These are phyloP conservation scores for Chytriomyces sp. DNA, from an alignment of 192 early-diverging fungal genomes.

Conservation along the genomic window DNA sequence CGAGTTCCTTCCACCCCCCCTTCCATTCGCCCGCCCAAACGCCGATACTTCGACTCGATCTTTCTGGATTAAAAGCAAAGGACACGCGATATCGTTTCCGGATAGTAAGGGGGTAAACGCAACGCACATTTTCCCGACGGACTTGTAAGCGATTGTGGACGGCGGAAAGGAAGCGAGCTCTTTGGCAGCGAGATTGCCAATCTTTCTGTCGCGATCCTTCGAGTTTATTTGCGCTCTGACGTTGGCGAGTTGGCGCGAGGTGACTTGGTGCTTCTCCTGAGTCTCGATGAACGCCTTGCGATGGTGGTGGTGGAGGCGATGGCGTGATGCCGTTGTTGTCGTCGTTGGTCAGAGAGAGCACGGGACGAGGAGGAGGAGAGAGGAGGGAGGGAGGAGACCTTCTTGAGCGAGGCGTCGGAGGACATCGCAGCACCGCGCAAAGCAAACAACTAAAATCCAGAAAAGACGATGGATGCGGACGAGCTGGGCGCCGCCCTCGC, in stretches of 20 bases:
- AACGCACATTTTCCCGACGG: constrained; percentile 73
- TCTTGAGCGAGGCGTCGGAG: background rate
- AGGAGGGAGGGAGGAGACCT: background rate
- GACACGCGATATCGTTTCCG: background rate
- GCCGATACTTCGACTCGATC: background rate
- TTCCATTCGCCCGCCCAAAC: background rate
- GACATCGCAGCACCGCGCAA: background rate
- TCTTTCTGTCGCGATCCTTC: constrained; percentile 66
- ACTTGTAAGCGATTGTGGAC: constrained; percentile 65
- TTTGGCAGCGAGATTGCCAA: constrained; percentile 68
- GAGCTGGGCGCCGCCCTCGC: background rate
- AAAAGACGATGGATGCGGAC: background rate
- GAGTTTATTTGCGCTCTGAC: constrained; percentile 65
- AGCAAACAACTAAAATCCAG: background rate
- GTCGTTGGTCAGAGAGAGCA: background rate
- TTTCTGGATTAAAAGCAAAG: background rate
- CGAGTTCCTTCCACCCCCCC: background rate
- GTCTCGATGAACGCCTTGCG: constrained; percentile 54
- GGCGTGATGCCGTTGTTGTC: too few relatives aligned
- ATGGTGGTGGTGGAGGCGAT: background rate
- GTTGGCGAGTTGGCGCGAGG: constrained; percentile 58
- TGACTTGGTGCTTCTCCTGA: constrained; percentile 65
- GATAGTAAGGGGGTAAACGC: background rate
- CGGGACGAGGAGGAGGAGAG: background rate
- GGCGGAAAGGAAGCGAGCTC: constrained; percentile 55